Evolutionary conservation across 495 filamentous ascomycete genomes (phyloP).

Genomic region (Penicilliopsis zonata): DNA sequence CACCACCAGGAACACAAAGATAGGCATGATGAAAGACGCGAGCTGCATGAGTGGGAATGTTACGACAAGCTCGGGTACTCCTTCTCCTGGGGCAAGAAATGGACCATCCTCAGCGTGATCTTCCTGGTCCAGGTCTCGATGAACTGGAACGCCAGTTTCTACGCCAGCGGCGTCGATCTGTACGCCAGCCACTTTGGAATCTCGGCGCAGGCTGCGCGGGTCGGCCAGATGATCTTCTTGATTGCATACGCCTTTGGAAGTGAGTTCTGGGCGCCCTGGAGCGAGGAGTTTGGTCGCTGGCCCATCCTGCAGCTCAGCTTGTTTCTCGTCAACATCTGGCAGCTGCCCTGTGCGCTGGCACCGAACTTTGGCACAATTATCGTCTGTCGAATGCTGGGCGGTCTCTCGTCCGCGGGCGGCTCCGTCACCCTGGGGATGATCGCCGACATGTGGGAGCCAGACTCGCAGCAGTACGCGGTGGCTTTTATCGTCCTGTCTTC

Average conservation of each 20-base stretch:
- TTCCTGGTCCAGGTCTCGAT: constrained; percentile 62
- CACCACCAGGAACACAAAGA: constrained; percentile 3
- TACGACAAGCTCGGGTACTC: constrained; percentile 47
- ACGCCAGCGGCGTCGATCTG: constrained; percentile 45
- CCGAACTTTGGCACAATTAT: constrained; percentile 52
- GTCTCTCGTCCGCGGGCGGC: constrained; percentile 56
- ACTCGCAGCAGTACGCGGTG: constrained; percentile 46
- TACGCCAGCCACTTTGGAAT: constrained; percentile 46
- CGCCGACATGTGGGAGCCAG: constrained; percentile 57
- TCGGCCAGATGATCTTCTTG: constrained; percentile 50
- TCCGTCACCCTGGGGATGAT: constrained; percentile 65
- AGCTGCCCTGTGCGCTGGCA: constrained; percentile 52
- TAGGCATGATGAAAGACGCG: constrained; percentile 28
- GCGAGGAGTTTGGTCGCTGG: constrained; percentile 55
- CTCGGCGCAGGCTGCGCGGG: constrained; percentile 42
- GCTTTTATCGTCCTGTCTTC: constrained; percentile 61
- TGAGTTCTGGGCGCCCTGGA: constrained; percentile 66
- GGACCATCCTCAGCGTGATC: constrained; percentile 54
- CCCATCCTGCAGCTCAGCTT: constrained; percentile 50
- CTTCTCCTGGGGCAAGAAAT: constrained; percentile 51
- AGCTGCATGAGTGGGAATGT: constrained; percentile 45
- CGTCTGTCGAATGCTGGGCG: constrained; percentile 48
- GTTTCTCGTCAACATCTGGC: constrained; percentile 54
- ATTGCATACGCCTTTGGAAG: constrained; percentile 61
- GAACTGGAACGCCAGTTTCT: constrained; percentile 64